Evolutionary conservation across 139 green algal genomes (phyloP).

Genomic region (Astrephomene gubernaculifera): DNA sequence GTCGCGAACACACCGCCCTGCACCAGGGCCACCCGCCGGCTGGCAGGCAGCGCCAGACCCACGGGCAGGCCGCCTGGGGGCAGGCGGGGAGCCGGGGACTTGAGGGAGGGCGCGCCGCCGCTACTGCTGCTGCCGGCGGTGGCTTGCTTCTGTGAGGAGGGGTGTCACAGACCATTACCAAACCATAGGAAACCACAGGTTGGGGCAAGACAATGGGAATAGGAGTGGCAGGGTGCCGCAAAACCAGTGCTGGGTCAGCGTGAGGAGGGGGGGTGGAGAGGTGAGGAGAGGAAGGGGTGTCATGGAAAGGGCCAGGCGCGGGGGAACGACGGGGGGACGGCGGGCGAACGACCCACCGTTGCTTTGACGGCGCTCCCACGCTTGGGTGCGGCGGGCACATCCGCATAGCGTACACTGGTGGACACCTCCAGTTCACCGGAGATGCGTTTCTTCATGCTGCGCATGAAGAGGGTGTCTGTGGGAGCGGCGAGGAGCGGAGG

Average conservation of each 20-base stretch:
- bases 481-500: background rate
- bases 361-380: conserved; percentile 1
- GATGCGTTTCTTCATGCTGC: conserved; percentile 78
- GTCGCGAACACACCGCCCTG: conserved; percentile 66
- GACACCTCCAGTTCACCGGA: conserved; percentile 71
- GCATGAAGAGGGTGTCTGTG: conserved; percentile 80
- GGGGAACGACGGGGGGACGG: no score
- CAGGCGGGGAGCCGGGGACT: conserved; percentile 27
- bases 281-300: no score
- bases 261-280: no score
- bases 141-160: background rate
- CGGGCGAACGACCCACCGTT: background rate
- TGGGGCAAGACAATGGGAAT: no score
- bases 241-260: no score
- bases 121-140: no score
- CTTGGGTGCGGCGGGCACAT: conserved; percentile 48
- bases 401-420: conserved; percentile 63
- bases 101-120: background rate
- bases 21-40: conserved; percentile 5
- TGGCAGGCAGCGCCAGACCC: conserved; percentile 19
- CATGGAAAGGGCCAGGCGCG: no score
- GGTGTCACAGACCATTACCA: background rate
- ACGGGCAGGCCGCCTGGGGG: conserved; percentile 27
- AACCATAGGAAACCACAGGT: no score
- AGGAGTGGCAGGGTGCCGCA: no score